Conservation (phyloP, 495 filamentous ascomycete species). For the Melanomma pulvis-pyrius region DNA sequence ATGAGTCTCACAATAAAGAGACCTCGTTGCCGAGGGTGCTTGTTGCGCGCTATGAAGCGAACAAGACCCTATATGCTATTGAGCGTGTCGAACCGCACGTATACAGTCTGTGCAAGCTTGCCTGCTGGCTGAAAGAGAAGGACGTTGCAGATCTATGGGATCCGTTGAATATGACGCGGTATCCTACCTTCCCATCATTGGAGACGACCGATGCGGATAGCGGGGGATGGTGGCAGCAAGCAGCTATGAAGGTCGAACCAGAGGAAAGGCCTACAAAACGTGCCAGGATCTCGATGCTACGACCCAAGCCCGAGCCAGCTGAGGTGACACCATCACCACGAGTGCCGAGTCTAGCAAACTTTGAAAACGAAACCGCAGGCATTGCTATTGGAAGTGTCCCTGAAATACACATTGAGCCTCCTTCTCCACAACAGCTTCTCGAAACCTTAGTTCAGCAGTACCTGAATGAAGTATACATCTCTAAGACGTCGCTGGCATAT, state of each 20-base stretch:
- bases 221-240: constrained; percentile 33
- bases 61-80: constrained; percentile 66
- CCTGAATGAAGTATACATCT: constrained; percentile 84
- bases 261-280: constrained; percentile 21
- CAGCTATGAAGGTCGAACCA: constrained; percentile 11
- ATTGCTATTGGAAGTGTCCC: background rate
- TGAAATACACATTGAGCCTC: constrained; percentile 9
- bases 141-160: constrained; percentile 40
- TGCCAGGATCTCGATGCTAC: constrained; percentile 31
- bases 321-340: background rate
- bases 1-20: constrained; percentile 20
- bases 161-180: background rate
- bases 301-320: background rate
- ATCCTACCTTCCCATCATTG: background rate
- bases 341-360: background rate
- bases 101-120: constrained; percentile 73
- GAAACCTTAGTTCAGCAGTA: constrained; percentile 76
- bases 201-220: background rate
- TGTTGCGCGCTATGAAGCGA: constrained; percentile 63
- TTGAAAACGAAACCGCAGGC: background rate
- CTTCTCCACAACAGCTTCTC: constrained; percentile 64
- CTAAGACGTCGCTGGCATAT: constrained; percentile 92
- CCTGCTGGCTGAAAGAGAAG: constrained; percentile 62
- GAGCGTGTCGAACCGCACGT: constrained; percentile 69
- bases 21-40: constrained; percentile 53